Conservation (phyloP, 331 rosid species). For the Ulmus americana region DNA sequence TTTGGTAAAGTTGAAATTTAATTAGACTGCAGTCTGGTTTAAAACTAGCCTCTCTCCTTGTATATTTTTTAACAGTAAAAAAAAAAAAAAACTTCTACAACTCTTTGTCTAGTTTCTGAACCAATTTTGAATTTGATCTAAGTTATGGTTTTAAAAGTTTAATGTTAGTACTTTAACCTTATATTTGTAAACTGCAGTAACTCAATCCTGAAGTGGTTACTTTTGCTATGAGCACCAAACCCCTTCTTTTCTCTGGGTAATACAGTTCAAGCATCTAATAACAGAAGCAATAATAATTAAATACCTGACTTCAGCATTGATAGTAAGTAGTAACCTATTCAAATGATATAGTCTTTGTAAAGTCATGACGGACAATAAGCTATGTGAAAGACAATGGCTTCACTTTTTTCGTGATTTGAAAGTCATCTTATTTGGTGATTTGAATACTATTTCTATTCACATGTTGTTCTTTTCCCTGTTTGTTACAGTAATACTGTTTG, state of each 20-base stretch:
- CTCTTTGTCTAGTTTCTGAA: neutral
- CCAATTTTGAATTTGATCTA: neutral
- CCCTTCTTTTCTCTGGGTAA: neutral
- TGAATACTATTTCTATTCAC: no score
- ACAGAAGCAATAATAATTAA: no score
- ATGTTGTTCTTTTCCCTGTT: no score
- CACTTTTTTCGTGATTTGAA: no score
- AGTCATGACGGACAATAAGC: no score
- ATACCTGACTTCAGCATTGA: no score
- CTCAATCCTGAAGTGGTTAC: neutral
- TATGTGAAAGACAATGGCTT: no score
- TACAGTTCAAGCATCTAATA: neutral
- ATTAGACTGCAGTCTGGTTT: neutral
- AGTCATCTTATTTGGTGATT: no score
- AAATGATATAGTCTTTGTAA: no score
- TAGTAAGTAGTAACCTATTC: no score
- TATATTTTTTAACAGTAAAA: neutral
- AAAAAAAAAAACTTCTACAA: neutral
- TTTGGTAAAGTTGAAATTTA: neutral
- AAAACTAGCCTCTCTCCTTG: neutral
- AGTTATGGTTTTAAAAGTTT: neutral
- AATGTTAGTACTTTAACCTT: neutral
- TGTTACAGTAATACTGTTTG: no score
- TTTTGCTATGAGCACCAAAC: neutral
- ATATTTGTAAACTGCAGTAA: neutral